Conservation (phyloP, 2,329 filamentous ascomycete species). For the Fusarium scirpi region DNA sequence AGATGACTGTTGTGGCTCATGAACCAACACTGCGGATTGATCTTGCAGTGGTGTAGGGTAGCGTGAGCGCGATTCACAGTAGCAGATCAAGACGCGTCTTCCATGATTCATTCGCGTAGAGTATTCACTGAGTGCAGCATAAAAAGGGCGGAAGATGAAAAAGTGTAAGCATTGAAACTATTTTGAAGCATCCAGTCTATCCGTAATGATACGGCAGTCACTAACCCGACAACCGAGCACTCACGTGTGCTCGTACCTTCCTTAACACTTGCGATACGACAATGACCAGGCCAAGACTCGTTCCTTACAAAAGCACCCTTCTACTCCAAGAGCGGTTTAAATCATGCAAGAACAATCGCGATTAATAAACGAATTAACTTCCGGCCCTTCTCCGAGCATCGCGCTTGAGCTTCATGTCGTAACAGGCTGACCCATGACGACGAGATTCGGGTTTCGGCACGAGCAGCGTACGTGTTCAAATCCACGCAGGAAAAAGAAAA, state of each 20-base stretch:
- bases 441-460: conserved; percentile 25
- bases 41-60: neutral
- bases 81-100: neutral
- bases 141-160: neutral
- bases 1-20: neutral
- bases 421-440: conserved; percentile 21
- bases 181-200: too few relatives aligned
- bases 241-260: neutral
- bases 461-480: neutral
- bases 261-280: neutral
- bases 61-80: too few relatives aligned
- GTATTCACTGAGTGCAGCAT: neutral
- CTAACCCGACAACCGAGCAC: neutral
- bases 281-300: neutral
- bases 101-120: neutral
- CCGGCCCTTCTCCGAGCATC: neutral
- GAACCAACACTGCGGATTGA: neutral
- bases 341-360: neutral
- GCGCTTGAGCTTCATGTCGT: conserved; percentile 15
- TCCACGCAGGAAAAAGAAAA: neutral
- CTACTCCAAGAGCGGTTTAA: neutral
- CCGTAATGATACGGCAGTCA: neutral
- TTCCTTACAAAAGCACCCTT: neutral
- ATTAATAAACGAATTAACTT: neutral
- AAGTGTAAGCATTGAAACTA: neutral